Conservation (phyloP, 495 filamentous ascomycete genomes). For the Penicillium chermesinum region DNA sequence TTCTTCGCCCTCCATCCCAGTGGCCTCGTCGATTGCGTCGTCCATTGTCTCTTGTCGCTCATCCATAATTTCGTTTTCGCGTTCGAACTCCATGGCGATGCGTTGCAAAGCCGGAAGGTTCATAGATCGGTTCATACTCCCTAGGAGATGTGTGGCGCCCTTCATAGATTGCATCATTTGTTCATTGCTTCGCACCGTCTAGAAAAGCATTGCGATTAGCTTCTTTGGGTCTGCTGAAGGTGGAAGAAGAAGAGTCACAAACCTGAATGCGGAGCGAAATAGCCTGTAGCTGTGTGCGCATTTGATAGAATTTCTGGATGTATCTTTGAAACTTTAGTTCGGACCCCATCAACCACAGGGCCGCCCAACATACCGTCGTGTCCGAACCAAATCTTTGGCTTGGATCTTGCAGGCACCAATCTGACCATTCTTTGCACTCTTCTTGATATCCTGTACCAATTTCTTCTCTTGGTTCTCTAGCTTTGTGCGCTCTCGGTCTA, state of each 20-base stretch:
- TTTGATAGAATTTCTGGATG: constrained; percentile 95
- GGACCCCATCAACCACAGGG: not conserved
- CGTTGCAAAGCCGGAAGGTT: constrained; percentile 91
- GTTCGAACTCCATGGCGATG: constrained; percentile 98
- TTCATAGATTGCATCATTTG: constrained; percentile 99
- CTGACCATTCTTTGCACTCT: constrained; percentile 94
- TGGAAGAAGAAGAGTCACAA: constrained; percentile 16
- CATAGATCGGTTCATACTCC: constrained; percentile 96
- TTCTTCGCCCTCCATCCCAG: constrained; percentile 83
- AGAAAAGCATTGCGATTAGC: constrained; percentile 6
- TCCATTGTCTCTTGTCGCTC: constrained; percentile 99
- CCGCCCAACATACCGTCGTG: constrained; percentile 58
- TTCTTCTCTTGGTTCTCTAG: constrained; percentile 99
- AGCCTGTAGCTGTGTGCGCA: constrained; percentile 94
- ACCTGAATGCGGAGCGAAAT: constrained; percentile 94
- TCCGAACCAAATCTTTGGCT: constrained; percentile 92
- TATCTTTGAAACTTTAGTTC: constrained; percentile 51
- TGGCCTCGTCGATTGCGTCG: constrained; percentile 98
- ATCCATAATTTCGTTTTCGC: constrained; percentile 99
- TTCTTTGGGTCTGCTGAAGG: not conserved
- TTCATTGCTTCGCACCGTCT: constrained; percentile 96
- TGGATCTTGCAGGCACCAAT: constrained; percentile 96
- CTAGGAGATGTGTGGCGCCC: constrained; percentile 84
- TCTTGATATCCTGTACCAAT: constrained; percentile 89
- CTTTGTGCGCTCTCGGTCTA: constrained; percentile 89